phyloP scores from a whole-genome alignment of 129 eudicot genomes.

The Ambrosia trifida region DNA sequence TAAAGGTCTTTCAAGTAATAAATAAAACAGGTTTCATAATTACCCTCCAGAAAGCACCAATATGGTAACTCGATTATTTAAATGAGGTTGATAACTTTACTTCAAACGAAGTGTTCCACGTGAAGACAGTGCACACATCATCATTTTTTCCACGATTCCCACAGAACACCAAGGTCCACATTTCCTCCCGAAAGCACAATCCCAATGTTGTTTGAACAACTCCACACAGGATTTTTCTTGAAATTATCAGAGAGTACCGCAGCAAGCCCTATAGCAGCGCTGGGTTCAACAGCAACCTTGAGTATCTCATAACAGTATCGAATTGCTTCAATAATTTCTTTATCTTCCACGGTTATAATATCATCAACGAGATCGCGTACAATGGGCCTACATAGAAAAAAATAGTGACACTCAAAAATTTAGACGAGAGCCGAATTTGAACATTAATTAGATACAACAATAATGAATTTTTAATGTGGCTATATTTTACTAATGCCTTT shows the following conservation, averaged over 20 bases:
- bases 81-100: too few species aligned
- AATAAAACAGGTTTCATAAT: too few species aligned
- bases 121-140: background rate
- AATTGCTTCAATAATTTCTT: conserved; percentile 80
- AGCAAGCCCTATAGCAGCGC: conserved; percentile 96
- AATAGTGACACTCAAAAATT: background rate
- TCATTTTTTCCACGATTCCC: conserved; percentile 48
- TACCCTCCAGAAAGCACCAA: too few species aligned
- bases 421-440: background rate
- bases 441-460: too few species aligned
- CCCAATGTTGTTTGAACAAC: conserved; percentile 63
- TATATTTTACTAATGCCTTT: too few species aligned
- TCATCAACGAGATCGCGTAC: conserved; percentile 91
- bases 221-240: conserved; percentile 52
- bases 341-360: conserved; percentile 73
- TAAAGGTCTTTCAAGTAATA: too few species aligned
- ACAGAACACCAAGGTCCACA: conserved; percentile 74
- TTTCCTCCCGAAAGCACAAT: conserved; percentile 91
- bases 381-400: conserved; percentile 74
- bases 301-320: conserved; percentile 74
- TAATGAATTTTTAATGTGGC: too few species aligned
- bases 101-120: too few species aligned
- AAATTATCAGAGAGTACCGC: conserved; percentile 73
- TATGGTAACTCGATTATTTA: too few species aligned
- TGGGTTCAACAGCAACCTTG: conserved; percentile 89